Base-by-base conservation (phyloP, 306 rosid genomes). In the Cucumis hystrix region DNA sequence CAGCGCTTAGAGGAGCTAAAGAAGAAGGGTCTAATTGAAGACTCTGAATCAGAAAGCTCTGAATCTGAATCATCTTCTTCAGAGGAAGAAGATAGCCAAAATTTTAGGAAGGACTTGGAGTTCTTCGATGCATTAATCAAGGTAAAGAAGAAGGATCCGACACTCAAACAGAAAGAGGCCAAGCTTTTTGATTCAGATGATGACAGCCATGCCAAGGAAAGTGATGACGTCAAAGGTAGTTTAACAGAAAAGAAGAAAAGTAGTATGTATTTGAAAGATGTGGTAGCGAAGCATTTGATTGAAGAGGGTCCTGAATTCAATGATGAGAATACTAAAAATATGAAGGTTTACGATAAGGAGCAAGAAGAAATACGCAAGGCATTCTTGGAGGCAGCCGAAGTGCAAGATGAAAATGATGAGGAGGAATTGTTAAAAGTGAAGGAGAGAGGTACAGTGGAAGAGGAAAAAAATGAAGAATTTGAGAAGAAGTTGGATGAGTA, bases 1-100 rank as follows among this genome's bases (percentile, higher is more conserved):
- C 96, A 95, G 10, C 90, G 93, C 12, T 88, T 79, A 25, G 92
- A 88, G 79, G 98, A 90, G 80, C 78, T 92, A 14, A 87, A 89
- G 87, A 90, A 88, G 96, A 91, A 85, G 78, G 98, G 97, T 17
- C 62, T 83, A 35, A 58, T 90, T 33, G 62, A 58, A 66, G 79
- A 78, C 43, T 86, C 87, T 40, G 85, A 62, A 52, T 78, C 75
- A 8, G 90, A 76, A 56, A 87, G 82, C 40, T 84, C 87, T 11
- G 85, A 79, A 45, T 83, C 86, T 1, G 89, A 70, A 75, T 77
- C 84, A 20, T 85, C 77, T 67, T 85, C 84, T 30, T 69, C 79
- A 45, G 84, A 79, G 18, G 89, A 82, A 6, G 49, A 68, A 14
- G 88, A 72, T 40, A 71, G 70, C 9, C 54, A 74, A 6, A 45